These are phyloP conservation scores for Fraxinus angustifolia DNA, from an alignment of 305 asterid species.

Conservation along the genomic window DNA sequence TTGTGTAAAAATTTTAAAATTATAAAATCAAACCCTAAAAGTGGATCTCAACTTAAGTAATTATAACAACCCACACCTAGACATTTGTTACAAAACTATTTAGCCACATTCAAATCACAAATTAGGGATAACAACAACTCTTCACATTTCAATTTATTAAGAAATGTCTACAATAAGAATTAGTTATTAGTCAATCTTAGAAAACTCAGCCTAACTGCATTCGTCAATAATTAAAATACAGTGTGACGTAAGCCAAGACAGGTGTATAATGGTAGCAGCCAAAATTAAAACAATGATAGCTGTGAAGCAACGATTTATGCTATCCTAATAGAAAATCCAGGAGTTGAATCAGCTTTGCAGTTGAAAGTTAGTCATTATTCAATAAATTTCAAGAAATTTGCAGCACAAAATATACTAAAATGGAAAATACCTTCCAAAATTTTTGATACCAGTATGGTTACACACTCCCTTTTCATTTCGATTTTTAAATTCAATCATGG, in stretches of 20 bases:
- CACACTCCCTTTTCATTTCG: conserved; percentile 8
- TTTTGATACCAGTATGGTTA: conserved; percentile 2
- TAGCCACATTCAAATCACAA: not conserved
- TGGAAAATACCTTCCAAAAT: conserved; percentile 17
- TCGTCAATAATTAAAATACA: not conserved
- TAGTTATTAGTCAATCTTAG: not conserved
- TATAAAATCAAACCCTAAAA: not conserved
- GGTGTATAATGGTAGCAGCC: not conserved
- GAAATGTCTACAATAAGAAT: not conserved
- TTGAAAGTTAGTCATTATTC: not conserved
- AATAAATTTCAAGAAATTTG: conserved; percentile 1
- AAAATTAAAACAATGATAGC: not conserved
- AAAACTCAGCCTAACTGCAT: not conserved
- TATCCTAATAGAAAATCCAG: not conserved
- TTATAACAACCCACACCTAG: not conserved
- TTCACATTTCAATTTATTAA: not conserved
- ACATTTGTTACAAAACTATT: not conserved
- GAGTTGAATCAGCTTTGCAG: not conserved
- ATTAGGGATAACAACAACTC: not conserved
- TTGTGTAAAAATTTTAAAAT: not conserved
- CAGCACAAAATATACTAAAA: conserved; percentile 6
- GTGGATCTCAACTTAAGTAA: not conserved
- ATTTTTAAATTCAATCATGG: conserved; percentile 7
- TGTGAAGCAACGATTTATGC: not conserved
- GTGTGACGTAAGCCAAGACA: not conserved